Evolutionary conservation across 2,329 filamentous ascomycete genomes (phyloP).

Genomic region (Verticillium albo-atrum): DNA sequence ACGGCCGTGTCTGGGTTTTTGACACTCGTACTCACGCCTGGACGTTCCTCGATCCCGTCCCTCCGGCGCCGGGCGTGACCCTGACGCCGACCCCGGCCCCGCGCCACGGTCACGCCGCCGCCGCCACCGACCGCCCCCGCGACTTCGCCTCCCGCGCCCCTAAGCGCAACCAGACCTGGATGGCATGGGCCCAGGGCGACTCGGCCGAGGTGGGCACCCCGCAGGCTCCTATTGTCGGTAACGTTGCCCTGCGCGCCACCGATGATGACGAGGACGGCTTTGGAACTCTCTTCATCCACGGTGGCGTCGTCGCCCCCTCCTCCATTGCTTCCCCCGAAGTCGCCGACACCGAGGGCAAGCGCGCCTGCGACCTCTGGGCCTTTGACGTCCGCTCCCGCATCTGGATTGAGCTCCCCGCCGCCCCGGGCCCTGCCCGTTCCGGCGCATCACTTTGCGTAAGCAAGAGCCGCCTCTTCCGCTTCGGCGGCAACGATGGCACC

Average conservation of each 20-base stretch:
- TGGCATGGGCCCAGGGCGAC: slow-evolving; percentile 52
- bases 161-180: slow-evolving; percentile 41
- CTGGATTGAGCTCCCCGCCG: slow-evolving; percentile 66
- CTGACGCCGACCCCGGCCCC: slow-evolving; percentile 49
- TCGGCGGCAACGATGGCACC: slow-evolving; percentile 74
- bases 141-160: slow-evolving; percentile 34
- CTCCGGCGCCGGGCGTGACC: slow-evolving; percentile 33
- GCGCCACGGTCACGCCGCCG: slow-evolving; percentile 67
- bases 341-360: slow-evolving; percentile 57
- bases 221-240: slow-evolving; percentile 55
- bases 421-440: slow-evolving; percentile 62
- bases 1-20: slow-evolving; percentile 72
- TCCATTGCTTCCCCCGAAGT: background rate
- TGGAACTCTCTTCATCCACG: slow-evolving; percentile 71
- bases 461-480: slow-evolving; percentile 65
- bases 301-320: slow-evolving; percentile 39
- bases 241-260: slow-evolving; percentile 51
- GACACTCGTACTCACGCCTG: slow-evolving; percentile 61
- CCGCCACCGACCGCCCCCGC: slow-evolving; percentile 52
- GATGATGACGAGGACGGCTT: slow-evolving; percentile 59
- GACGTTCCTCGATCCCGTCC: slow-evolving; percentile 57
- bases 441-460: slow-evolving; percentile 64
- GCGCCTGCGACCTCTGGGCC: slow-evolving; percentile 69
- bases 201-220: slow-evolving; percentile 50
- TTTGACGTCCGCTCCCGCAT: slow-evolving; percentile 61